Evolutionary conservation across 495 filamentous ascomycete genomes (phyloP), one percentile per base, ranked within the genome.

Genomic region (Xylaria longipes): DNA sequence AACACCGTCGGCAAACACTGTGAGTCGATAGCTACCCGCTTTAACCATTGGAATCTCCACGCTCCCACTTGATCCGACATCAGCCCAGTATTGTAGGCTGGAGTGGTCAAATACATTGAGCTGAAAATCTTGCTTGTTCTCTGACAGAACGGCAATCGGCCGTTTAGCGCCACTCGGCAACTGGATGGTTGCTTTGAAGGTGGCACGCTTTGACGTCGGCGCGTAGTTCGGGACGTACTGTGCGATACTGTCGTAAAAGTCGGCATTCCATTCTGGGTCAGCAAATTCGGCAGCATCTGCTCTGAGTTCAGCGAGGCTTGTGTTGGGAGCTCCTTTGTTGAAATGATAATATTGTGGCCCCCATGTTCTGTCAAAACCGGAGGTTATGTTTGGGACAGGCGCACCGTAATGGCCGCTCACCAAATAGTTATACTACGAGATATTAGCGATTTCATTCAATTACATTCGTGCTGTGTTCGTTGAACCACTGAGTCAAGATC

Each of bases 311-410:
- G 82, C 68, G 52, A 87, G 77, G 1, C 80, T 77, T 25, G 79
- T 81, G 5, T 80, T 79, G 33, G 80, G 77, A 3, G 37, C 48
- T 80, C 76, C 52, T 65, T 84, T 84, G 73, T 88, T 89, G 81
- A 89, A 90, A 71, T 87, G 74, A 69, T 85, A 90, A 74, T 84
- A 89, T 65, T 87, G 85, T 54, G 87, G 87, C 2, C 87, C 87
- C 65, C 85, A 89, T 0, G 86, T 89, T 29, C 87, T 81, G 70
- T 89, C 86, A 72, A 88, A 89, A 25, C 88, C 88, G 72, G 86
- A 71, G 0, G 87, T 89, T 72, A 89, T 89, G 48, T 89, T 88
- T 6, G 88, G 87, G 4, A 83, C 84, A 54, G 84, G 85, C 63
- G 86, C 86, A 17, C 86, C 86, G 60, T 89, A 87, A 72, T 89